Percentiles rank a stretch among this genome's conserved stretches.
Conservation (phyloP, 352 stramenopile species). For the Pythium grandisporangium region DNA sequence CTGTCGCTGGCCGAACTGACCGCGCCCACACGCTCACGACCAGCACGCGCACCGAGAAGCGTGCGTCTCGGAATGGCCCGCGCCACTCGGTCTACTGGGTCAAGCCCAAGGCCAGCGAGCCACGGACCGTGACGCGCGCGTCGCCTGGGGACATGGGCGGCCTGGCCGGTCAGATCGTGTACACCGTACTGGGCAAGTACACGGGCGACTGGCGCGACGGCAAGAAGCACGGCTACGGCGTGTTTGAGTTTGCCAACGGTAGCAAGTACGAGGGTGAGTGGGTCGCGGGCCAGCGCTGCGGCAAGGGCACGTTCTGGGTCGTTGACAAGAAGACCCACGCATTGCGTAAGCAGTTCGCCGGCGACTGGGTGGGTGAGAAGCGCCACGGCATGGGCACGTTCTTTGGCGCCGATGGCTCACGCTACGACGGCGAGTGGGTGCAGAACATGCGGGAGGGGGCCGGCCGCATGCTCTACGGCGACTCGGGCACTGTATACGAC, state of each 20-base stretch:
- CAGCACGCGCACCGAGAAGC: constrained; percentile 38
- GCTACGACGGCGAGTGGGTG: constrained; percentile 77
- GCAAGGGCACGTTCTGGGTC: constrained; percentile 76
- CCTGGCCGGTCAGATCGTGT: constrained; percentile 26
- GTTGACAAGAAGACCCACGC: constrained; percentile 39
- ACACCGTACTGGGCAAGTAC: constrained; percentile 76
- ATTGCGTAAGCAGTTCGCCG: constrained; percentile 76
- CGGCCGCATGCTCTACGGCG: constrained; percentile 67
- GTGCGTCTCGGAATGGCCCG: constrained; percentile 50
- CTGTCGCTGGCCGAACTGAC: no score
- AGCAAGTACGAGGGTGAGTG: constrained; percentile 90
- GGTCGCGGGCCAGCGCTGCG: constrained; percentile 68
- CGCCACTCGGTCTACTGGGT: constrained; percentile 82
- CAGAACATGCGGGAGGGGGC: constrained; percentile 67
- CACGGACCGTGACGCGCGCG: constrained; percentile 16
- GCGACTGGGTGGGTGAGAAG: constrained; percentile 68
- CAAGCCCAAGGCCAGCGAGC: constrained; percentile 19
- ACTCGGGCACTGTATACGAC: constrained; percentile 84
- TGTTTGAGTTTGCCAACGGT: constrained; percentile 83
- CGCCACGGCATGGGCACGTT: constrained; percentile 74
- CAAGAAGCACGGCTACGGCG: constrained; percentile 89
- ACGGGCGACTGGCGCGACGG: constrained; percentile 91
- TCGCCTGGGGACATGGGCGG: constrained; percentile 25
- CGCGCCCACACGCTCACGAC: constrained; percentile 20
- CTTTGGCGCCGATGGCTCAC: constrained; percentile 72